Conservation (phyloP, 129 eudicot genomes). For the Ambrosia trifida region DNA sequence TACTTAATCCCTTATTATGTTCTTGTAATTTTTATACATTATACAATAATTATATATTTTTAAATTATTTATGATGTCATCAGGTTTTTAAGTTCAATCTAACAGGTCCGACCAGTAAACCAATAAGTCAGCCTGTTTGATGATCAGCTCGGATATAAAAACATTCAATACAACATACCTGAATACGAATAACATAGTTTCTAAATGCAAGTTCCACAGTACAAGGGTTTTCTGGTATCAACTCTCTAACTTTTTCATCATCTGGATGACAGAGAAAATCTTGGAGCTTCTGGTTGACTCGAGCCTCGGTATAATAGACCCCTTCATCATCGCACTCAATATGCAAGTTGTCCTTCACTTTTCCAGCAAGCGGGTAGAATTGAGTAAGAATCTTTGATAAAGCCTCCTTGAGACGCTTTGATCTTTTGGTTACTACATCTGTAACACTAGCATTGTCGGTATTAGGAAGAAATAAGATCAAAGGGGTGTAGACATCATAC, state of each 20-base stretch:
- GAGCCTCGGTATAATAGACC: slow-evolving; percentile 1
- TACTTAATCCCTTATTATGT: no score
- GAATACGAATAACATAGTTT: slow-evolving; percentile 8
- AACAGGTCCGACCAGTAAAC: no score
- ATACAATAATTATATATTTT: no score
- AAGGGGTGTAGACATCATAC: no score
- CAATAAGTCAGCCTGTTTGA: no score
- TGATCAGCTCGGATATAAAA: no score
- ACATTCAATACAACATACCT: not conserved
- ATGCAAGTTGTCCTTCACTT: slow-evolving; percentile 15
- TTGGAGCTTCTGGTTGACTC: slow-evolving; percentile 9
- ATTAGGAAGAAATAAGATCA: no score
- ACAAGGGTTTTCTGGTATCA: not conserved
- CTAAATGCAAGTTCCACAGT: not conserved
- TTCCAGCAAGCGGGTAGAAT: slow-evolving; percentile 20
- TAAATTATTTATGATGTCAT: no score
- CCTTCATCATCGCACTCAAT: slow-evolving; percentile 11
- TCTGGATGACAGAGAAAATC: slow-evolving; percentile 12
- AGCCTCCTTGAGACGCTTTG: not conserved
- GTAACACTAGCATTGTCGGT: no score
- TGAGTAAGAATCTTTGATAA: slow-evolving; percentile 20
- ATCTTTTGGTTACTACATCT: no score
- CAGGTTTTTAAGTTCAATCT: no score
- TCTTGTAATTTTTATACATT: no score
- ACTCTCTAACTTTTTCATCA: not conserved